Evolutionary conservation across 2,329 filamentous ascomycete genomes (phyloP), one percentile per base, ranked within the genome.

Genomic region (Penicillium hordei): DNA sequence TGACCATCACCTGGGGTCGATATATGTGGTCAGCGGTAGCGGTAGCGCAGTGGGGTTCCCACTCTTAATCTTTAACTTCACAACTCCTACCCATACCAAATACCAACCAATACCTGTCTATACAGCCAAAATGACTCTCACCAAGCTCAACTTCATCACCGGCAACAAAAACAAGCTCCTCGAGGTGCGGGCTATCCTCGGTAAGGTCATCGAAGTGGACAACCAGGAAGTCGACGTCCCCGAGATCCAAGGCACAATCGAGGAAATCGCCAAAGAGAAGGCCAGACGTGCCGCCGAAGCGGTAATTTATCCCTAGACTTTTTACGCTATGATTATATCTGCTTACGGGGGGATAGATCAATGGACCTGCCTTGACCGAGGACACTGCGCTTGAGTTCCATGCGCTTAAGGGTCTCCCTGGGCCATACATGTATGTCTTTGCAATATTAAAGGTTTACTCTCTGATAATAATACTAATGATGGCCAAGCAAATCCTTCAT

Each of bases 311-410:
- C 10, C 12, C 2, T 6, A 36, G 48, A 36, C 9, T 8, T 36
- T 34, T 5, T 12, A 13, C 19, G 5, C n/a, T 44, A 5, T n/a
- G 43, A 5, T 36, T 34, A 46, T 2, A 58, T 31, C 27, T 57
- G 43, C 52, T 60, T 42, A 53, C 36, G 36, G 45, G 17, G 23
- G 10, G 49, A 21, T 53, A 95, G 91, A 77, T 94, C 48, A 81
- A 89, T 68, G 92, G 92, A 0, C 93, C 95, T 4, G 94, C 97
- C 9, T 82, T 99, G 39, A 93, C 96, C 12, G 94, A 99, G 77
- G 94, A 99, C 76, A 99, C 94, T 17, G 92, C 92, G 65, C 82
- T 99, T 48, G 95, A 92, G 79, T 99, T 97, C 73, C 88, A 90
- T 71, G 93, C 93, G 21, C 83, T 97, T 60, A 86, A 90, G 58